Base-by-base conservation (phyloP, 495 filamentous ascomycete genomes). In the Penicillium angulare region DNA sequence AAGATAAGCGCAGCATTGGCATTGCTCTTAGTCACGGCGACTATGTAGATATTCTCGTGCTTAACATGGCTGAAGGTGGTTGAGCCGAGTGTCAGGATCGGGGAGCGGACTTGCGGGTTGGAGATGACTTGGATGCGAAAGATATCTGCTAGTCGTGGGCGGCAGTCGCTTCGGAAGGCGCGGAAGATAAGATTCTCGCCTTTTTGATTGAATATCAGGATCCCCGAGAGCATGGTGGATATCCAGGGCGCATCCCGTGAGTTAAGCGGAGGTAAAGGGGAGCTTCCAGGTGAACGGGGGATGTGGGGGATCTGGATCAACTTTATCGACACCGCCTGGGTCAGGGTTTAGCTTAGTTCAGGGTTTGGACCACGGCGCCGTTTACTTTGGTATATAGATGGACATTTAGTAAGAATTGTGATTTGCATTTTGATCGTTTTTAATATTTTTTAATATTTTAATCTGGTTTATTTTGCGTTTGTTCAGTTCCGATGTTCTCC, bases 41-140 rank as follows among this genome's bases (percentile, higher is more conserved):
- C 93, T 53, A 99, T 67, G 73, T 97, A 99, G 67, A 99, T 97
- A 68, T 99, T 99, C 69, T 99, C 93, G 68, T 96, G 95, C 63
- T 96, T 96, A 69, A 99, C 92, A 82, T 99, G 93, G 78, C 89
- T 95, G 76, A 97, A 98, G 42, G 93, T 99, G 40, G 95, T 97
- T 61, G 89, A 95, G 53, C 95, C 93, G 55, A 99, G 84, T 4
- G 93, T 99, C 38, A 99, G 80, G 75, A 99, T 96, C 44, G 93
- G 93, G 46, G 95, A 97, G 54, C 93, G 91, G 24, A 97, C 93
- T 70, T 96, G 90, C 50, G 93, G 88, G 68, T 99, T 99, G 53
- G 91, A 96, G 69, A 97, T 97, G 73, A 99, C 93, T 66, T 99
- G 93, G 71, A 99, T 97, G 74, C 93, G 93, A 73, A 99, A 99